Evolutionary conservation across 2,329 filamentous ascomycete genomes (phyloP), one percentile per base, ranked within the genome.

Genomic region (Phoma sp.): DNA sequence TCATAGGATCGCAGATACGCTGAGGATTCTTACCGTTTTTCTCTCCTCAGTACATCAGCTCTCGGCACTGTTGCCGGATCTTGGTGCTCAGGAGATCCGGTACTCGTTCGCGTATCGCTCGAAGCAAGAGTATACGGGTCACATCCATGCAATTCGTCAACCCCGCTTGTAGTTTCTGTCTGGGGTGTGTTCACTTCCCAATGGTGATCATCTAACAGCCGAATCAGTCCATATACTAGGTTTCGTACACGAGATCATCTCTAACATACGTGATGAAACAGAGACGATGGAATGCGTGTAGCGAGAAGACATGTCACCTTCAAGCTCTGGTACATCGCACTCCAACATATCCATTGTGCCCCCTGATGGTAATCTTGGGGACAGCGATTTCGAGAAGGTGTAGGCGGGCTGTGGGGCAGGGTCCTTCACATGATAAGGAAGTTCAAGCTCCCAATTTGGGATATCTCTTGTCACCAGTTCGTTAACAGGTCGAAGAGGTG

Each of bases 341-440:
- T 64, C 59, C 9, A 64, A 62, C 8, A 63, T 46, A 50, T 74
- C 72, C 15, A 74, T 44, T 13, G 70, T 58, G 35, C 64, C 68
- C 17, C 71, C 71, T 19, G 74, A 76, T 27, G 74, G 71, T 7
- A 75, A 54, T 4, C 48, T 72, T 7, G 67, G 50, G 12, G 68
- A 67, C 19, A 74, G 55, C n/a, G 70, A 64, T 15, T 60, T 64
- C 13, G 69, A 63, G 36, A 67, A 71, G 21, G 67, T 73, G 64
- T 65, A 74, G 5, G 58, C 46, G 13, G 72, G 72, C 36, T 74
- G 71, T 40, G 68, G 33, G 38, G 60, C 49, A 5, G 70, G 65
- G 35, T 74, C 71, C 43, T 62, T 65, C 29, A 69, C 43, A 9
- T 61, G 55, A 33, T 49, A 46, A 13, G 58, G 48, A 15, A 55